phyloP scores from a whole-genome alignment of 192 early-diverging fungal species.

The Fimicolochytrium jonesii region DNA sequence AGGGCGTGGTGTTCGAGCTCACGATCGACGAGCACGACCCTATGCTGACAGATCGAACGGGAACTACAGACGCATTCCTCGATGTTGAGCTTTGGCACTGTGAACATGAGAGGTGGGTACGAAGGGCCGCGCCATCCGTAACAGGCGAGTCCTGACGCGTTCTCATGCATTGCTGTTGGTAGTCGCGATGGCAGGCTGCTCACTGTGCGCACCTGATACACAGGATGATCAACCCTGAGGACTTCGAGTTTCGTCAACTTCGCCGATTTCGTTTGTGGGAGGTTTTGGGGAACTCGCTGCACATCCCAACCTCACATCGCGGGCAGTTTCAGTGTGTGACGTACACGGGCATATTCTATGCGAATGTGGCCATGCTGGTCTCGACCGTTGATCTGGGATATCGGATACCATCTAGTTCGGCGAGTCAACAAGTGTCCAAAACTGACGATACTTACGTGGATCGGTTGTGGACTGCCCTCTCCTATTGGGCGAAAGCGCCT shows the following conservation, averaged over 20 bases:
- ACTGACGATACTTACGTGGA: too few species aligned
- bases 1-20: not conserved
- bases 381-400: too few species aligned
- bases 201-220: not conserved
- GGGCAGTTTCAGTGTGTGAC: too few species aligned
- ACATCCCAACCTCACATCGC: too few species aligned
- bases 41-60: not conserved
- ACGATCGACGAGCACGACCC: not conserved
- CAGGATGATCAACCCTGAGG: not conserved
- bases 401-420: too few species aligned
- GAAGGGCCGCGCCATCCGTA: not conserved
- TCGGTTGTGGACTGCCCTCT: too few species aligned
- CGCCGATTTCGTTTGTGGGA: slow-evolving; percentile 9
- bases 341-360: too few species aligned
- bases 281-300: too few species aligned
- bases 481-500: too few species aligned
- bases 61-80: not conserved
- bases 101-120: slow-evolving; percentile 10
- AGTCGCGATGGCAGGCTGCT: not conserved
- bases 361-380: too few species aligned
- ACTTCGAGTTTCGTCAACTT: slow-evolving; percentile 5
- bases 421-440: too few species aligned
- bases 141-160: not conserved
- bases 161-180: not conserved
- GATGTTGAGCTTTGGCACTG: slow-evolving; percentile 21